Evolutionary conservation across 2,329 filamentous ascomycete species (phyloP), one percentile per base, ranked within the genome.

Genomic region (Apiospora saccharicola): DNA sequence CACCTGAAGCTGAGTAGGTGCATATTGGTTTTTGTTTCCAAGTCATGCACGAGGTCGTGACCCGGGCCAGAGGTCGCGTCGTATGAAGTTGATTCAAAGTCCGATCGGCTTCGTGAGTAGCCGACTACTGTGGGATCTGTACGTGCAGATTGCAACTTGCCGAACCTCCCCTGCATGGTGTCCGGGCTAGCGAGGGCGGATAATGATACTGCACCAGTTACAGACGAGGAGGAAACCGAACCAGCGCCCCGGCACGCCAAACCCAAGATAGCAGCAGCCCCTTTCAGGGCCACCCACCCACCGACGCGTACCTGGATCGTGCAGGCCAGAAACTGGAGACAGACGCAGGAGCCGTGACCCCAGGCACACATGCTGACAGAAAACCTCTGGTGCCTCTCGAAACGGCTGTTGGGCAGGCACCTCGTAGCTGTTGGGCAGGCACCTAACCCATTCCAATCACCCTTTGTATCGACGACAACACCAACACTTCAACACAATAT

Each of bases 201-300:
- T 49, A 41, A 68, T 73, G 69, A 69, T 51, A 73, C 69, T 51
- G 69, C 51, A 47, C 69, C 72, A 69, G 72, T 73, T 71, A 68
- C 71, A 71, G 64, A 46, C 67, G 43, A 68, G 41, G 57, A 64
- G 19, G 34, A 64, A 41, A 13, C 34, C 57, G 57, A 41, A 41
- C 34, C 57, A 64, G 57, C 57, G 57, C 57, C 57, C 16, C 57
- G 57, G 57, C 57, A 64, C 57, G 19, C 57, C 57, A n/a, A 64
- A 37, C 57, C 57, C 26, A 64, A 41, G 57, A 64, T 64, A 64
- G 57, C 13, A 64, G 57, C 37, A 64, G 57, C 57, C 57, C 57
- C 57, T 41, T 22, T n/a, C 57, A 64, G 30, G 53, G 30, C 53
- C 53, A 41, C 37, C 37, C 5, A 8, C 8, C 37, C 37, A 61